Conservation (phyloP, 179 eudicot species). For the Drosera spatulata region DNA sequence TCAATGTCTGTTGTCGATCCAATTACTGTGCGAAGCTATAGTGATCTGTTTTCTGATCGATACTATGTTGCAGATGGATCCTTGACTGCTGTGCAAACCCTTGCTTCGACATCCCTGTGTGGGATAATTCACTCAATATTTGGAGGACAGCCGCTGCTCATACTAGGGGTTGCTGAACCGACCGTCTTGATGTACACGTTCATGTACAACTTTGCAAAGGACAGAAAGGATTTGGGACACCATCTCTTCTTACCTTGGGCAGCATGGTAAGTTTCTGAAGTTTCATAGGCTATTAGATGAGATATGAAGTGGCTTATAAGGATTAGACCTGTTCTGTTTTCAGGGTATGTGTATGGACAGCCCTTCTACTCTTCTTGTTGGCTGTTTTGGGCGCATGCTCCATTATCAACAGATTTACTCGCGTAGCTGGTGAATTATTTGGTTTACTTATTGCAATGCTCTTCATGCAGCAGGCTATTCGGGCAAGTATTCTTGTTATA, state of each 20-base stretch:
- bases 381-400: constrained; percentile 98
- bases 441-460: constrained; percentile 98
- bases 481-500: constrained; percentile 34
- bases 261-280: constrained; percentile 56
- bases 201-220: constrained; percentile 94
- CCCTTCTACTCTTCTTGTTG: constrained; percentile 78
- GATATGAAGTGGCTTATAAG: neutral
- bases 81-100: constrained; percentile 95
- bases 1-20: constrained; percentile 5
- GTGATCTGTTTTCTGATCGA: constrained; percentile 2
- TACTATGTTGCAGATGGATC: constrained; percentile 48
- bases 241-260: constrained; percentile 91
- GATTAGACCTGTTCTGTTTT: constrained; percentile 2
- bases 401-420: constrained; percentile 89
- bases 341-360: constrained; percentile 99
- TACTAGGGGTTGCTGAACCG: constrained; percentile 98
- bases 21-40: constrained; percentile 1
- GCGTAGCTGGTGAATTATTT: constrained; percentile 95
- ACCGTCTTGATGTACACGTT: constrained; percentile 97
- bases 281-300: no score
- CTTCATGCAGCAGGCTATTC: constrained; percentile 97
- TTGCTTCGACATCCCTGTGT: constrained; percentile 90
- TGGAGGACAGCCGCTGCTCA: constrained; percentile 95
- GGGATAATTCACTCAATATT: constrained; percentile 90
- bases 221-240: constrained; percentile 70